phyloP scores from a whole-genome alignment of 305 asterid genomes.

The Fraxinus nigra region DNA sequence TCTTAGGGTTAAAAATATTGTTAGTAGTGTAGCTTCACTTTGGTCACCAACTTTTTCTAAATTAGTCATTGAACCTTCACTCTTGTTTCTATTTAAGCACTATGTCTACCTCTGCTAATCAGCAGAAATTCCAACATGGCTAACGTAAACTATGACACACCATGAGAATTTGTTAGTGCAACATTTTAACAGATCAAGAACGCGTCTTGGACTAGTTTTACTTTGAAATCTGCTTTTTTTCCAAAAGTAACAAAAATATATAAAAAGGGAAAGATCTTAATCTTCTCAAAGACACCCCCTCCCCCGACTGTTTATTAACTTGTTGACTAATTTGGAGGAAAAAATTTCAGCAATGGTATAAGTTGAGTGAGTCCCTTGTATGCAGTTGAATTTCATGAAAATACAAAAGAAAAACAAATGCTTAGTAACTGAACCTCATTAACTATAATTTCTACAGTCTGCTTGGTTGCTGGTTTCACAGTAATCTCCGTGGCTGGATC shows the following conservation, averaged over 20 bases:
- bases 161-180: not conserved
- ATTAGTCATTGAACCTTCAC: not conserved
- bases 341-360: not conserved
- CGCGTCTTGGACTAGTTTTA: not conserved
- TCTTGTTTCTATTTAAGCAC: not conserved
- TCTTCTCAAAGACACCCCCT: not conserved
- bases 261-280: not conserved
- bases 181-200: not conserved
- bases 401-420: not conserved
- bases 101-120: not conserved
- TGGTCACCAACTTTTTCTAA: not conserved
- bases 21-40: not conserved
- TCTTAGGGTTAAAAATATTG: not conserved
- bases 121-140: not conserved
- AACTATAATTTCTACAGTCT: slow-evolving; percentile 82
- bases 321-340: not conserved
- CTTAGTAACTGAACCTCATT: slow-evolving; percentile 57
- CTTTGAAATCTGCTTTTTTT: not conserved
- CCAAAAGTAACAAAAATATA: not conserved
- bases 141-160: not conserved
- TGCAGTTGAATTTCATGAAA: not conserved
- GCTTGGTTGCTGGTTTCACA: slow-evolving; percentile 81
- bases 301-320: not conserved
- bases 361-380: not conserved
- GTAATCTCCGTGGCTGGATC: slow-evolving; percentile 76